phyloP scores from a whole-genome alignment of 129 eudicot species.

The Lactuca sativa region DNA sequence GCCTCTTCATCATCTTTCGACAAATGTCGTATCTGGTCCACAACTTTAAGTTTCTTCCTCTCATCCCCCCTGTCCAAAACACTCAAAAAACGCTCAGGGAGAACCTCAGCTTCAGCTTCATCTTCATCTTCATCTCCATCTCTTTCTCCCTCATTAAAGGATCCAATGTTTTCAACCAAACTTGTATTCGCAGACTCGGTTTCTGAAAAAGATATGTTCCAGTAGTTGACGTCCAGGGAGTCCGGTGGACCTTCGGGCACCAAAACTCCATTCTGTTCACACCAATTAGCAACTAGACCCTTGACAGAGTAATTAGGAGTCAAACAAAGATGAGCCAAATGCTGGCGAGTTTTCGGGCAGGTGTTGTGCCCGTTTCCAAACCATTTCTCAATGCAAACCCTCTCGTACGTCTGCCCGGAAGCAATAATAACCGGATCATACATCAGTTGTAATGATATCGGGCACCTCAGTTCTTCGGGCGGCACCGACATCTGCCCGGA shows the following conservation, averaged over 20 bases:
- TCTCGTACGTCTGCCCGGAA: conserved; percentile 94
- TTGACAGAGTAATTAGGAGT: conserved; percentile 95
- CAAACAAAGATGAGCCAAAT: conserved; percentile 75
- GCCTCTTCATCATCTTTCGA: conserved; percentile 92
- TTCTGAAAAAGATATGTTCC: conserved; percentile 72
- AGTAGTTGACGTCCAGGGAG: conserved; percentile 82
- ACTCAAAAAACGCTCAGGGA: conserved; percentile 46
- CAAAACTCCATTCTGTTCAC: conserved; percentile 82
- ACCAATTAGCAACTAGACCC: conserved; percentile 91
- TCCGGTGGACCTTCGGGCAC: conserved; percentile 93
- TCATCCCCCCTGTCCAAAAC: conserved; percentile 52
- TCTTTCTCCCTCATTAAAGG: conserved; percentile 50
- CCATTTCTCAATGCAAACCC: conserved; percentile 96
- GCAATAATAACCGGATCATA: conserved; percentile 92
- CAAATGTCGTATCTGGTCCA: conserved; percentile 69
- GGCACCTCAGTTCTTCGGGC: conserved; percentile 94
- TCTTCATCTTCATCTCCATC: background rate
- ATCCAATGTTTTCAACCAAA: conserved; percentile 49
- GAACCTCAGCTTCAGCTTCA: conserved; percentile 46
- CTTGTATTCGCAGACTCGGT: conserved; percentile 53
- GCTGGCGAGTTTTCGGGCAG: conserved; percentile 91
- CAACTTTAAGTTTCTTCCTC: conserved; percentile 55
- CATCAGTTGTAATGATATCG: conserved; percentile 93
- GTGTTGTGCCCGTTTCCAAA: conserved; percentile 85
- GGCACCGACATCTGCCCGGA: conserved; percentile 83